These are phyloP conservation scores for Paraphaeosphaeria minitans DNA, from an alignment of 2,329 filamentous ascomycete species.

Conservation along the genomic window DNA sequence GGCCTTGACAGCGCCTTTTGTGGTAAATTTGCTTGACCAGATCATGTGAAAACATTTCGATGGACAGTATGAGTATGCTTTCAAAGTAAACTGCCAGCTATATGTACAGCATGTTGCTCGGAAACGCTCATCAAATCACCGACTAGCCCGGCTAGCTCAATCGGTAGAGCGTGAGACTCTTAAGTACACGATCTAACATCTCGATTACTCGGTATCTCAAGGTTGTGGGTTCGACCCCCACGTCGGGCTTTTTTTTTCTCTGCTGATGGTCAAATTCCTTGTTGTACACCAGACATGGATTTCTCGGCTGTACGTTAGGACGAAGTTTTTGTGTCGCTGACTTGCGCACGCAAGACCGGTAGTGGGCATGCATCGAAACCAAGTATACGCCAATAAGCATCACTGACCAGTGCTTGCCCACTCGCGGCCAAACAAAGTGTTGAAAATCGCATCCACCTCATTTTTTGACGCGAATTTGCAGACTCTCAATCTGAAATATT, in stretches of 20 bases:
- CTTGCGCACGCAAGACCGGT: neutral
- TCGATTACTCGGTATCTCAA: conserved; percentile 11
- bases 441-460: too few species aligned
- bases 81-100: neutral
- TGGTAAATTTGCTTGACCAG: neutral
- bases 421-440: too few species aligned
- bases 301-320: neutral
- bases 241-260: conserved; percentile 3
- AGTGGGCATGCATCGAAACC: too few species aligned
- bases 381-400: too few species aligned
- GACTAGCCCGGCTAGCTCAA: conserved; percentile 36
- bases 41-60: neutral
- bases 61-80: neutral
- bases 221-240: conserved; percentile 12
- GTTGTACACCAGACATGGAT: too few species aligned
- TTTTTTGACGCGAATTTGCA: too few species aligned
- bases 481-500: too few species aligned
- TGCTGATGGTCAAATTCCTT: neutral
- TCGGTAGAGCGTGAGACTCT: conserved; percentile 38
- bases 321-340: neutral
- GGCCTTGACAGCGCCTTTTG: neutral
- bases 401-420: too few species aligned
- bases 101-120: neutral
- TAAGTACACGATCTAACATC: conserved; percentile 16
- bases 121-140: neutral